Conservation (phyloP, 2,329 filamentous ascomycete species). For the Fulvia fulva region DNA sequence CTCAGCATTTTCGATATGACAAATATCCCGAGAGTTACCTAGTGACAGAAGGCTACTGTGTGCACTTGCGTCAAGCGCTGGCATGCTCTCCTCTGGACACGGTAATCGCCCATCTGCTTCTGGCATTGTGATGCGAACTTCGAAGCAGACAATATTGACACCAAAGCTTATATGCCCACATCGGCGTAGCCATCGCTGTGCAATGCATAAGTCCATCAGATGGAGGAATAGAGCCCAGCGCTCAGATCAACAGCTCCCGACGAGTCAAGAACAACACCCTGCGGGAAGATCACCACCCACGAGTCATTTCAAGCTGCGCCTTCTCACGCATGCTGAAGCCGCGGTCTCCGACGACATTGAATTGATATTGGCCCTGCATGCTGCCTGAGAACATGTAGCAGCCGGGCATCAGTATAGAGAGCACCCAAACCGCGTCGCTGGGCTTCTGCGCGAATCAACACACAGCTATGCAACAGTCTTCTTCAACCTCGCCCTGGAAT, state of each 20-base stretch:
- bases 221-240: background rate
- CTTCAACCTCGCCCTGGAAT: background rate
- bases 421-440: background rate
- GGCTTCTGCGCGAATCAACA: background rate
- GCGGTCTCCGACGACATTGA: background rate
- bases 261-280: background rate
- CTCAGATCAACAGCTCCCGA: background rate
- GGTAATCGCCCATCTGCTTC: background rate
- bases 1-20: background rate
- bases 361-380: background rate
- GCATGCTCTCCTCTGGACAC: background rate
- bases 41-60: background rate
- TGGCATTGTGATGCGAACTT: background rate
- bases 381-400: background rate
- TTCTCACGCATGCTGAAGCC: background rate
- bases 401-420: background rate
- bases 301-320: background rate
- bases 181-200: background rate
- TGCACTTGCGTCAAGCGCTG: background rate
- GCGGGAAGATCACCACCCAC: background rate
- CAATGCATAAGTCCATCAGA: background rate
- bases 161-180: background rate
- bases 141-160: background rate
- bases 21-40: background rate
- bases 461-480: background rate